Evolutionary conservation across 2,329 filamentous ascomycete species (phyloP), one percentile per base, ranked within the genome.

Genomic region (Cordyceps fumosorosea): DNA sequence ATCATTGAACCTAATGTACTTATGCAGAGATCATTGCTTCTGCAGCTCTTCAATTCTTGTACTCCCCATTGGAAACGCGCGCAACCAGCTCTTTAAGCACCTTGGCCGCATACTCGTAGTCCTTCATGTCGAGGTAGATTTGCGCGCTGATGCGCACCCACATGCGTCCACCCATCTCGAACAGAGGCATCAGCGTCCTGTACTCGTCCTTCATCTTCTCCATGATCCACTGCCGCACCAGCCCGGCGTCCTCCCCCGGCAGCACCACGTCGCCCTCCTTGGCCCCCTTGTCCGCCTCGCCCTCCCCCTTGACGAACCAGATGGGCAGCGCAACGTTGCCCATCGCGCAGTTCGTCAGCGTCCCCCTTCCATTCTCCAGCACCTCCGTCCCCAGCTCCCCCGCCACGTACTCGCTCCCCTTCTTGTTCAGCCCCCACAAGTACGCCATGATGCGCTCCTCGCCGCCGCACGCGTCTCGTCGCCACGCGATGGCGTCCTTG

Each of bases 71-170:
- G 2, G 67, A 71, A 6, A 80, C 76, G 62, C 79, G 72, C 57
- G 73, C 70, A 62, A 74, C 76, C 16, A 84, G 52, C 44, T 77
- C 73, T 70, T 83, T 82, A 68, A 95, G 72, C 10, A 82, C 76
- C 56, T 78, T 70, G 0, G 81, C 90, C 4, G 82, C 81, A 83
- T 84, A 90, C 71, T 88, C 84, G 70, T 95, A 96, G 73, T 97
- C 92, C 14, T 80, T 80, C 66, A 88, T 72, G 29, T 91, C 90
- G n/a, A 97, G 75, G 71, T 95, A 98, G 0, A 95, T 82, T 78
- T 96, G 92, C 16, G 84, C 90, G 70, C 89, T 92, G 54, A 96
- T 69, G 55, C 93, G 78, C 0, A 82, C 79, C 89, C 89, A 96
- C 71, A 87, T 83, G 59, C 80, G 79, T 0, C 81, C 82, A 0